phyloP scores from a whole-genome alignment of 208 protist species.

The Crithidia thermophila region DNA sequence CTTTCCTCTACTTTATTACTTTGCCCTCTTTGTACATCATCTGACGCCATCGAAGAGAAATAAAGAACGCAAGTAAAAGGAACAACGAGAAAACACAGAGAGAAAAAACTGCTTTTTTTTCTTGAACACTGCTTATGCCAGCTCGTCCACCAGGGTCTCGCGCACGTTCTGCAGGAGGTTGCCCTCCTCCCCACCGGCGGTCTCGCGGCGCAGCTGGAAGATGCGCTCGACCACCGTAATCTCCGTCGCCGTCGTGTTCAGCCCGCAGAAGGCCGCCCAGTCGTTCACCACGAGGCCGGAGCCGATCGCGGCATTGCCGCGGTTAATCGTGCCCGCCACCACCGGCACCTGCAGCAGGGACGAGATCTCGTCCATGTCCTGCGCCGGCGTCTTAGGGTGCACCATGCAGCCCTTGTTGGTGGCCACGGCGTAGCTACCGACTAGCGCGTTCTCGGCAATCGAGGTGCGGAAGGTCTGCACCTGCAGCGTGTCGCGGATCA shows the following conservation, averaged over 20 bases:
- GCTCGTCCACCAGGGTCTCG: slow-evolving; percentile 87
- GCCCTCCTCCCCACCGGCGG: slow-evolving; percentile 48
- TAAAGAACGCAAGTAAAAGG: background rate
- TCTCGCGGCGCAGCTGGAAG: slow-evolving; percentile 96
- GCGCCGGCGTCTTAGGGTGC: slow-evolving; percentile 94
- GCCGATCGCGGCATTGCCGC: slow-evolving; percentile 95
- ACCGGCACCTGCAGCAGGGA: slow-evolving; percentile 98
- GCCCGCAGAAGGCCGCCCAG: slow-evolving; percentile 98
- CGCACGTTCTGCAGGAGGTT: slow-evolving; percentile 89
- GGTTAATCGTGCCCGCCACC: slow-evolving; percentile 99
- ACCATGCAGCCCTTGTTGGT: slow-evolving; percentile 99
- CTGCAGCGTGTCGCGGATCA: slow-evolving; percentile 98
- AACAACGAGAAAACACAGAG: background rate
- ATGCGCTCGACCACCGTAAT: slow-evolving; percentile 99
- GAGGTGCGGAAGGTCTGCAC: slow-evolving; percentile 99
- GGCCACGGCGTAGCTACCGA: slow-evolving; percentile 98
- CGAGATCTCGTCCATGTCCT: slow-evolving; percentile 99
- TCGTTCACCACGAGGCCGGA: slow-evolving; percentile 99
- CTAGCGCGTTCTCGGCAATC: slow-evolving; percentile 98
- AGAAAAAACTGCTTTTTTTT: background rate
- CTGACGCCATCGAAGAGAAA: background rate
- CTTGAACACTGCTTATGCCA: slow-evolving; percentile 57
- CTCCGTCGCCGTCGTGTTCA: slow-evolving; percentile 99
- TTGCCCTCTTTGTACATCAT: background rate
- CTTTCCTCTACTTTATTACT: background rate